These are phyloP conservation scores for Erysiphe neolycopersici DNA, from an alignment of 2,329 filamentous ascomycete species.

Conservation along the genomic window DNA sequence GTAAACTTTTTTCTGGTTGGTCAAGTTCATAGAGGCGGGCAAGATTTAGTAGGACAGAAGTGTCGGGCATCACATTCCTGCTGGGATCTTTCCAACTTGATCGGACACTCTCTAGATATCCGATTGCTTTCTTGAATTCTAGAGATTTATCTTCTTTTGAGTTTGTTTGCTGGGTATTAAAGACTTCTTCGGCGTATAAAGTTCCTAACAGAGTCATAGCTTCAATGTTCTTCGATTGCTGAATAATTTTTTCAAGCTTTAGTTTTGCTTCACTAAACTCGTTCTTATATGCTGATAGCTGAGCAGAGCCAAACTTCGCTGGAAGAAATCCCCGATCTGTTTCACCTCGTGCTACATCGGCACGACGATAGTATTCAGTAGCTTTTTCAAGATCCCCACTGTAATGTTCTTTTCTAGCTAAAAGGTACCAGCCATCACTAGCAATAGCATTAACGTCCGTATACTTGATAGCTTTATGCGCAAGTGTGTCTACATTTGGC, in stretches of 20 bases:
- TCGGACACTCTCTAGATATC: constrained; percentile 60
- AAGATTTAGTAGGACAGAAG: constrained; percentile 72
- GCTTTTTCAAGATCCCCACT: constrained; percentile 49
- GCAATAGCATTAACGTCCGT: constrained; percentile 93
- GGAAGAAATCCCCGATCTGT: constrained; percentile 77
- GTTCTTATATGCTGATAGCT: constrained; percentile 60
- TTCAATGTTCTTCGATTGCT: constrained; percentile 59
- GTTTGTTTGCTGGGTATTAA: constrained; percentile 43
- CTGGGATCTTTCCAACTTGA: constrained; percentile 81
- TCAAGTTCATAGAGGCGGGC: constrained; percentile 73
- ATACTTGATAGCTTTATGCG: constrained; percentile 78
- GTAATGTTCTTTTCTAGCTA: constrained; percentile 78
- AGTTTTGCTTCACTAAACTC: constrained; percentile 85
- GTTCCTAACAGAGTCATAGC: constrained; percentile 82
- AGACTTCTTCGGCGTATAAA: constrained; percentile 83
- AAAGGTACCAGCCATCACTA: constrained; percentile 90
- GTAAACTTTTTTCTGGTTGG: constrained; percentile 67
- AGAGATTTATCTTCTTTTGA: constrained; percentile 66
- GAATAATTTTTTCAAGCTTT: constrained; percentile 77
- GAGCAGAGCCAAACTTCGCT: constrained; percentile 80
- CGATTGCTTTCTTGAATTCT: constrained; percentile 67
- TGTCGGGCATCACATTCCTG: constrained; percentile 54
- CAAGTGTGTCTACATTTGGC: constrained; percentile 58
- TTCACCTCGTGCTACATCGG: constrained; percentile 77
- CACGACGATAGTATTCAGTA: constrained; percentile 63